Base-by-base conservation (phyloP, 2,329 filamentous ascomycete genomes). In the Talaromyces sp. region DNA sequence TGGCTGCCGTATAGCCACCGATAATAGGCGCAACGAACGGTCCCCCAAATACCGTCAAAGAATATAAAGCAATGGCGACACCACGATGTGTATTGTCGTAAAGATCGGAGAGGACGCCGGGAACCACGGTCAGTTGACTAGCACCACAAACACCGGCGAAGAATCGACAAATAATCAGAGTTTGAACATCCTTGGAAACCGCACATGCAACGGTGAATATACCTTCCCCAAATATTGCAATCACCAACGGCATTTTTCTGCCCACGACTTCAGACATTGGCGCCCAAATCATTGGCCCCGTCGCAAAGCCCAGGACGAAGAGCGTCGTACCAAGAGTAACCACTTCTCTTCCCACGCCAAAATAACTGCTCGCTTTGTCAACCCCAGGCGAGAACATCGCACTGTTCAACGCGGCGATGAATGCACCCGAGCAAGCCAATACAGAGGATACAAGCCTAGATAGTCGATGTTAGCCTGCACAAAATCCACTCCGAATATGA, bases 331-430 rank as follows among this genome's bases (percentile, higher is more conserved):
- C 83, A 7, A 85, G 74, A 0, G 77, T 79, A 1, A 77, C 72
- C 2, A 82, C 77, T 67, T 83, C 77, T 0, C 67, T 71, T n/a
- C 78, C 77, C 17, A 84, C 78, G 13, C 80, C 67, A 67, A 84
- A 85, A 10, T 84, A 73, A 3, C 66, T 54, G 13, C 85, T 83
- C 7, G 92, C 82, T 6, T 79, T 70, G 3, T 67, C 67, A 0
- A 88, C 89, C 4, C 88, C 88, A 17, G 87, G 80, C 1, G 89
- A 91, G 79, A 91, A 92, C 71, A 92, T n/a, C n/a, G n/a, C n/a
- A n/a, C n/a, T n/a, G n/a, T 80, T 80, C 67, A 86, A 86, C 0
- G 84, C 82, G 0, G 81, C 77, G 1, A 78, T 75, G 45, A 86
- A 77, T 2, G 84, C 85, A 5, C 81, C 80, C 62, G 82, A 86